Base-by-base conservation (phyloP, 2,329 filamentous ascomycete species). In the Aspergillus tanneri region DNA sequence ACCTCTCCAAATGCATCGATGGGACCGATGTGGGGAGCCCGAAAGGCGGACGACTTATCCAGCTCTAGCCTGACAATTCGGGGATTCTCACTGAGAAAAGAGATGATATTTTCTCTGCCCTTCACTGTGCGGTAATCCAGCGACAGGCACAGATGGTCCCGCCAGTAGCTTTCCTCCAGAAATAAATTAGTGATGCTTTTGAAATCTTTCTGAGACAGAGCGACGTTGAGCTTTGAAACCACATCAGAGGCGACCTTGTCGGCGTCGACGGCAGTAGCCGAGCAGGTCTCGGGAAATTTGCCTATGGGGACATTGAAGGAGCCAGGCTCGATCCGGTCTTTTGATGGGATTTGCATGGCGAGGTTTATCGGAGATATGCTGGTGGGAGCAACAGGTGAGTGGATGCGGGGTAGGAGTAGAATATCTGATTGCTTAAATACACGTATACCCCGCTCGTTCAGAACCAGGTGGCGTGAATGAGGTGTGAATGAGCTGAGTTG, bases 101-200 rank as follows among this genome's bases (percentile, higher is more conserved):
- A 47, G 11, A 36, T 32, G 36, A 80, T 75, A 23, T 68, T 69
- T 41, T 72, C 54, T 38, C 64, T 60, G 10, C 75, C 74, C 53
- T 77, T 74, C n/a, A 79, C 57, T 0, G 81, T 84, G 27, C 72
- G 77, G 19, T 82, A 71, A 25, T 80, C 74, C 75, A 80, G 83
- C 0, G 77, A 76, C 8, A 84, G 58, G 5, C 70, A 75, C 3
- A 84, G 72, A 45, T 83, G 77, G 57, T 85, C 82, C 28, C 81
- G 71, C 80, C 80, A 84, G 59, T 77, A 82, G 18, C 75, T 71
- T 28, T 77, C 72, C 9, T 76, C 65, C 2, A 77, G 55, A 54
- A 83, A 82, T 0, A 82, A 69, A 4, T 64, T 52, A 0, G 69
- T 63, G 5, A 75, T 45, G 0, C 64, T 60, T 1, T 59, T 47